Base-by-base conservation (phyloP, 345 rosid genomes). In the Eucalyptus curtisii region DNA sequence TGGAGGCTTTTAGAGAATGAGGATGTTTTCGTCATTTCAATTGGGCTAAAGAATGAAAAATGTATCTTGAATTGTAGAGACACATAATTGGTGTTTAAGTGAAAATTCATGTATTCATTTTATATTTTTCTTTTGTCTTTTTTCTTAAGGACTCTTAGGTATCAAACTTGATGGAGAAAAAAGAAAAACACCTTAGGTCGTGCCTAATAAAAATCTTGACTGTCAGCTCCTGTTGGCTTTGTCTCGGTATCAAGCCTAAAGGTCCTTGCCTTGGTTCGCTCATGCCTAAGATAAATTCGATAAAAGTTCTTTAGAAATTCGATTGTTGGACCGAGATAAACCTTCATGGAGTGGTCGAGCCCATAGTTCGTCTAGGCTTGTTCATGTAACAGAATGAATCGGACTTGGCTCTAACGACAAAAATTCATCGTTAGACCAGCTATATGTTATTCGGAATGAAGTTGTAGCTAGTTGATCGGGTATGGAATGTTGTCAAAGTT, bases 111-210 rank as follows among this genome's bases (percentile, higher is more conserved):
- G 3, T 20, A 19, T 37, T 76, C 13, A 3, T 76, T 37, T 71
- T 14, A 64, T 64, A 37, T 20, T 20, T 19, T 76, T 10, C 13
- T 19, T 37, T 37, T 37, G 14, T 19, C 27, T 71, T 76, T 76
- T 71, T 76, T 20, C 27, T 37, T 20, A 10, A 37, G 81, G 82
- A 37, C 82, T 37, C 81, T 76, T 76, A 3, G 27, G 45, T 37
- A 12, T 20, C 47, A 1, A 37, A 37, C 27, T 20, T 19, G 27
- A 71, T 0, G 15, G 0, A 19, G 42, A 37, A 10, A 10, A 71
- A 71, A 20, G 11, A 19, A 37, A 33, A 68, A 3, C 0, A 10
- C 4, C 61, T 9, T 30, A 55, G 15, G 82, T 37, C 47, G 13
- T 71, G 44, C 81, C 81, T 71, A 5, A 71, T 33, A 10, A 71